Percentiles rank a stretch among this genome's conserved stretches.
phyloP scores from a whole-genome alignment of 768 basidiomycete genomes.

The Leccinum rimulosum region DNA sequence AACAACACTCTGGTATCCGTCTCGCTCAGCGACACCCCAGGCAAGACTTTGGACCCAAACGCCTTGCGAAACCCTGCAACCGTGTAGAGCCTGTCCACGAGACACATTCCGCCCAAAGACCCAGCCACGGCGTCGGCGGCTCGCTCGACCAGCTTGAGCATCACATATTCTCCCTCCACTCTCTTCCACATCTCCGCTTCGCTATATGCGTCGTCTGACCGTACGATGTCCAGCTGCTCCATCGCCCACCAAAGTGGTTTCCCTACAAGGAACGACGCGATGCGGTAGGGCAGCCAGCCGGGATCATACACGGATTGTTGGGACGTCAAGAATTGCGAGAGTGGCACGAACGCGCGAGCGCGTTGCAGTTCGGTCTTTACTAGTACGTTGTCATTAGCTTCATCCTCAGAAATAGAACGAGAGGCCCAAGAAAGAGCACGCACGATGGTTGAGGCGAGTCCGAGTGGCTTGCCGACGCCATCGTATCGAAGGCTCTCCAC shows the following conservation, averaged over 20 bases:
- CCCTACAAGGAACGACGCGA: conserved; percentile 69
- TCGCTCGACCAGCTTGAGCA: conserved; percentile 59
- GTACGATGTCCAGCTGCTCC: conserved; percentile 71
- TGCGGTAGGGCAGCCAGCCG: conserved; percentile 65
- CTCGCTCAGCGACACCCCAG: conserved; percentile 49
- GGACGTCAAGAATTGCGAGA: conserved; percentile 53
- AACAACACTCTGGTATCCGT: conserved; percentile 68
- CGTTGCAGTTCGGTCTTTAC: conserved; percentile 65
- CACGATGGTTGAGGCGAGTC: conserved; percentile 70
- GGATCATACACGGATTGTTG: conserved; percentile 64
- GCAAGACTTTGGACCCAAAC: conserved; percentile 48
- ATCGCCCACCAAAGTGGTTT: conserved; percentile 87
- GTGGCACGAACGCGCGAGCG: conserved; percentile 43
- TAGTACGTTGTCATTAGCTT: conserved; percentile 41
- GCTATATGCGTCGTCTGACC: conserved; percentile 51
- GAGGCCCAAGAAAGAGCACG: conserved; percentile 33
- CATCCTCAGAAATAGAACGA: neutral
- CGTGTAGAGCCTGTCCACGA: conserved; percentile 62
- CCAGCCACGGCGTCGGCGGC: conserved; percentile 59
- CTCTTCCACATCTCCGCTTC: conserved; percentile 49
- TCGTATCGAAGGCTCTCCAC: conserved; percentile 61
- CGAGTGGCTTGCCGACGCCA: conserved; percentile 73
- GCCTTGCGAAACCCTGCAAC: conserved; percentile 55
- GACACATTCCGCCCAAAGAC: conserved; percentile 40
- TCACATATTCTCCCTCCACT: conserved; percentile 72